Evolutionary conservation across 164 flowering plant species (phyloP).

Genomic region (Magnolia sinica): DNA sequence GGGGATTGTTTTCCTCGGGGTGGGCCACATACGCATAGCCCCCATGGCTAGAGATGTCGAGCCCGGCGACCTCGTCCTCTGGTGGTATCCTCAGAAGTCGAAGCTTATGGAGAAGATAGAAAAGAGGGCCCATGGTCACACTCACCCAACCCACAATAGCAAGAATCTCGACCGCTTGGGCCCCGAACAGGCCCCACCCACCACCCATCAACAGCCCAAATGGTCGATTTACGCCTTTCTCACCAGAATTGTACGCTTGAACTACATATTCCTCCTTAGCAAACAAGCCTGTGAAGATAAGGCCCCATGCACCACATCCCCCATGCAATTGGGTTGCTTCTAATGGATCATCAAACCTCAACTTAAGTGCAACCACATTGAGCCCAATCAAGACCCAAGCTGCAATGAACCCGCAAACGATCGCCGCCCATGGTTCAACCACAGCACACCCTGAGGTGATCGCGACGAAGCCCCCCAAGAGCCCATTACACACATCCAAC

Average conservation of each 20-base stretch:
- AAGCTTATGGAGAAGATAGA: slow-evolving; percentile 49
- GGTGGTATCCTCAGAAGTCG: slow-evolving; percentile 43
- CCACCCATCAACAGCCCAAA: slow-evolving; percentile 74
- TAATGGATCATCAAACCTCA: slow-evolving; percentile 60
- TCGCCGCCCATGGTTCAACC: slow-evolving; percentile 78
- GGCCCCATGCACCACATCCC: slow-evolving; percentile 78
- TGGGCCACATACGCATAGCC: slow-evolving; percentile 54
- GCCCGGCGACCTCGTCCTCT: slow-evolving; percentile 65
- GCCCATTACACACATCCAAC: slow-evolving; percentile 55
- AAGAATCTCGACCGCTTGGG: slow-evolving; percentile 51
- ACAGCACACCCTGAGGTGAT: slow-evolving; percentile 67
- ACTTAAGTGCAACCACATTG: slow-evolving; percentile 42
- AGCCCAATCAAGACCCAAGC: slow-evolving; percentile 67
- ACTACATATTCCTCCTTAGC: slow-evolving; percentile 51
- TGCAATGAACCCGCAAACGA: slow-evolving; percentile 55
- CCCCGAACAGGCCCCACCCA: slow-evolving; percentile 58
- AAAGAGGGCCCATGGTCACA: slow-evolving; percentile 72
- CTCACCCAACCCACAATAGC: slow-evolving; percentile 64
- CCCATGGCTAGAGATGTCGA: slow-evolving; percentile 73
- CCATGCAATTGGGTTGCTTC: slow-evolving; percentile 77
- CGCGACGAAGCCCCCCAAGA: slow-evolving; percentile 59
- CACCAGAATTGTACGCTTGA: slow-evolving; percentile 43
- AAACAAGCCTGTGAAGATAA: slow-evolving; percentile 65
- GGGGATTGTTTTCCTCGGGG: slow-evolving; percentile 41
- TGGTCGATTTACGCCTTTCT: slow-evolving; percentile 31